phyloP scores from a whole-genome alignment of 2,329 filamentous ascomycete genomes.

The Simplicillium aogashimaense region DNA sequence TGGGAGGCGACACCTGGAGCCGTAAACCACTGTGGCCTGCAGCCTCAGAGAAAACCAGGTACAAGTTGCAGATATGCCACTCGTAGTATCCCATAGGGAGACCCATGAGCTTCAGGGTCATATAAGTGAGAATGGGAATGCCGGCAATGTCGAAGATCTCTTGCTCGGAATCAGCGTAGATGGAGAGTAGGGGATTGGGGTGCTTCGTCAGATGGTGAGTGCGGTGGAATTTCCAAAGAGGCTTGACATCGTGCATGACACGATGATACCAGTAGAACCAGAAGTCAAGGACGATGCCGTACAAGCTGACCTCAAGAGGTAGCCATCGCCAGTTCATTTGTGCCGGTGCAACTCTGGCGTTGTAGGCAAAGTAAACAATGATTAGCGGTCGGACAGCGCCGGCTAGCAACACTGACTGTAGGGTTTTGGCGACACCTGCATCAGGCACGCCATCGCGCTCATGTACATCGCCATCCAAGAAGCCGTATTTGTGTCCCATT shows the following conservation, averaged over 20 bases:
- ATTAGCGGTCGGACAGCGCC: constrained; percentile 11
- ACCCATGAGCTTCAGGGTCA: constrained; percentile 19
- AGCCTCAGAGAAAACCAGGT: constrained; percentile 28
- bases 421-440: constrained; percentile 12
- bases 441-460: constrained; percentile 23
- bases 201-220: constrained; percentile 34
- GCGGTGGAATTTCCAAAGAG: constrained; percentile 26
- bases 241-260: constrained; percentile 25
- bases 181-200: constrained; percentile 24
- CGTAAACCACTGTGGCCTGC: constrained; percentile 28
- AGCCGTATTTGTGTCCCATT: constrained; percentile 18
- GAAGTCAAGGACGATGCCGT: constrained; percentile 25
- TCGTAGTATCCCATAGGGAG: constrained; percentile 34
- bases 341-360: constrained; percentile 3
- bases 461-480: constrained; percentile 15
- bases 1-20: constrained; percentile 20
- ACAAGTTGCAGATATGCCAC: constrained; percentile 34
- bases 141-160: constrained; percentile 29
- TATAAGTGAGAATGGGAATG: constrained; percentile 27
- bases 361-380: constrained; percentile 14
- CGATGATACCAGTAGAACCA: constrained; percentile 20
- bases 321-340: constrained; percentile 16
- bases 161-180: constrained; percentile 30
- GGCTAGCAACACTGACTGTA: constrained; percentile 11
- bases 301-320: constrained; percentile 18